These are phyloP conservation scores for Cercospora beticola DNA, from an alignment of 2,329 filamentous ascomycete species.

Conservation along the genomic window DNA sequence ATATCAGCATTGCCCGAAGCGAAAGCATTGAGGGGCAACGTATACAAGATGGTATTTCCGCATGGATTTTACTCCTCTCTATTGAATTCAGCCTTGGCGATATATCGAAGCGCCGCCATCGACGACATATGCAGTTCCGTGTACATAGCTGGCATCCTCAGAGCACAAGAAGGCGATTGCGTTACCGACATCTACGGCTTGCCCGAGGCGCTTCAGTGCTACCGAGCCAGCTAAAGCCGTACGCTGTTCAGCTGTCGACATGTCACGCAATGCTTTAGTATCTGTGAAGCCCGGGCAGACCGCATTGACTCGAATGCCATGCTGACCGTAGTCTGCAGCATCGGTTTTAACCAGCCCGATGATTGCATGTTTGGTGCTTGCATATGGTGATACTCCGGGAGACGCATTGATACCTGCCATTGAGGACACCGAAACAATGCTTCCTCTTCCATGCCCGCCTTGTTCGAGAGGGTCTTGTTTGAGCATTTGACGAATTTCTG, in stretches of 20 bases:
- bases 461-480: neutral
- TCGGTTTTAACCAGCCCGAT: neutral
- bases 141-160: neutral
- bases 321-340: neutral
- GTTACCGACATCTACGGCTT: neutral
- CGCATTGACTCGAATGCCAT: neutral
- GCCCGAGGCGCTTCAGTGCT: neutral
- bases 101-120: neutral
- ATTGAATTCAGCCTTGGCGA: neutral
- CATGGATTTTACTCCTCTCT: neutral
- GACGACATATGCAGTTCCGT: neutral
- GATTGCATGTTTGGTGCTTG: neutral
- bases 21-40: neutral
- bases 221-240: neutral
- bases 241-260: neutral
- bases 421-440: neutral
- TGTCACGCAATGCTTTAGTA: neutral
- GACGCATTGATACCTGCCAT: neutral
- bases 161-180: neutral
- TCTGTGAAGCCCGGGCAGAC: neutral
- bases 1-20: neutral
- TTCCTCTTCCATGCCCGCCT: neutral
- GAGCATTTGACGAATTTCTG: neutral
- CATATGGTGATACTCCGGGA: neutral
- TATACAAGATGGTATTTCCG: neutral